Conservation (phyloP, 2,329 filamentous ascomycete genomes). For the Xylariomycetidae sp. region DNA sequence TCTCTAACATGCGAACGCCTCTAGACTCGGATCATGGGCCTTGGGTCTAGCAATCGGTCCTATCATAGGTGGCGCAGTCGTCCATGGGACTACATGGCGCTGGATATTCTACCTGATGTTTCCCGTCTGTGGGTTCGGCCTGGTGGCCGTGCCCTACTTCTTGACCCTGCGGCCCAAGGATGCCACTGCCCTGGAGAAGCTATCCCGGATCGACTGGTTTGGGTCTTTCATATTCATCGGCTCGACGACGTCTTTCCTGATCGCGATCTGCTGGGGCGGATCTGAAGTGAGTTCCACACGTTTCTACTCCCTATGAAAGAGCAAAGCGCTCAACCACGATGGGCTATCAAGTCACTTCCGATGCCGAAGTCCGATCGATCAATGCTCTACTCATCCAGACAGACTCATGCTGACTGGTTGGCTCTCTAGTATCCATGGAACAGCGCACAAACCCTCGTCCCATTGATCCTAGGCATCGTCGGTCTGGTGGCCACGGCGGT, state of each 20-base stretch:
- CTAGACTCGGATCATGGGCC: constrained; percentile 29
- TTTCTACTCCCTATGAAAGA: too few relatives aligned
- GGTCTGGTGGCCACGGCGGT: constrained; percentile 32
- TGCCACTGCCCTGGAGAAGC: constrained; percentile 24
- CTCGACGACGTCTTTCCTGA: constrained; percentile 35
- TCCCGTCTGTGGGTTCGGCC: constrained; percentile 33
- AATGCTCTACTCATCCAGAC: too few relatives aligned
- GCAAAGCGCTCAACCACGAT: too few relatives aligned
- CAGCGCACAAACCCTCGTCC: constrained; percentile 33
- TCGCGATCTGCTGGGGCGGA: constrained; percentile 41
- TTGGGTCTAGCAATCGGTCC: constrained; percentile 37
- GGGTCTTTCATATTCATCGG: constrained; percentile 38
- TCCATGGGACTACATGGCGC: constrained; percentile 33
- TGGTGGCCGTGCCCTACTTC: constrained; percentile 33
- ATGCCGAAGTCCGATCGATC: too few relatives aligned
- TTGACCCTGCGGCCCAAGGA: constrained; percentile 30
- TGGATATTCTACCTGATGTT: constrained; percentile 45
- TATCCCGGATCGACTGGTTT: constrained; percentile 36
- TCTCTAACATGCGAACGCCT: too few relatives aligned
- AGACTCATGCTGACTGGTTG: too few relatives aligned
- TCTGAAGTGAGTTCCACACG: too few relatives aligned
- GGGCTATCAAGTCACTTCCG: too few relatives aligned
- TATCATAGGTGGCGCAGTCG: constrained; percentile 31
- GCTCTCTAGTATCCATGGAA: constrained; percentile 37
- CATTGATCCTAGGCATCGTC: constrained; percentile 36